These are phyloP conservation scores for Gossypium mustelinum DNA, from an alignment of 345 rosid genomes.

Conservation along the genomic window DNA sequence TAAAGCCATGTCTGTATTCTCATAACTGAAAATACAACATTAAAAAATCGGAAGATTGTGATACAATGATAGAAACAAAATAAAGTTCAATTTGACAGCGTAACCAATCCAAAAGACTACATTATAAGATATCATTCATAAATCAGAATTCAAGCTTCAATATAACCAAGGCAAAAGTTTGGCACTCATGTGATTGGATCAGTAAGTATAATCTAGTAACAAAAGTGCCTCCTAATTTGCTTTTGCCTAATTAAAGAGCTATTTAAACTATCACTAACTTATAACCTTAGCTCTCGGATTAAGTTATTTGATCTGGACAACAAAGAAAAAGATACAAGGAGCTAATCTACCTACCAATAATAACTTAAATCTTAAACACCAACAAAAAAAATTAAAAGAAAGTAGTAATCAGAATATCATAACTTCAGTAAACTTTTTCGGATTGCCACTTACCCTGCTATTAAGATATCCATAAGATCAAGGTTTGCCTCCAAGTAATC, in stretches of 20 bases:
- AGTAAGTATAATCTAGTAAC: not conserved
- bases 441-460: constrained; percentile 54
- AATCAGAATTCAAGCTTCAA: not conserved
- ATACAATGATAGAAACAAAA: constrained; percentile 11
- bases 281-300: not conserved
- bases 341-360: not conserved
- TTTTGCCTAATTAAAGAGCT: not conserved
- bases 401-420: not conserved
- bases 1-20: constrained; percentile 80
- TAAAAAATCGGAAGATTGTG: constrained; percentile 16
- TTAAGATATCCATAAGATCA: constrained; percentile 77
- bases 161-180: not conserved
- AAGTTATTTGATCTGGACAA: not conserved
- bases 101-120: not conserved
- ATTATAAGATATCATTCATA: not conserved
- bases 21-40: constrained; percentile 51
- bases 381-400: not conserved
- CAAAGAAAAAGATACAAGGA: not conserved
- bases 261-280: not conserved
- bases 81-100: not conserved
- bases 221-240: not conserved
- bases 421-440: not conserved
- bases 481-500: constrained; percentile 81
- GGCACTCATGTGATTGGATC: not conserved
- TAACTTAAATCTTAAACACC: not conserved